Conservation (phyloP, 208 protist species). For the Polymyxa betae region DNA sequence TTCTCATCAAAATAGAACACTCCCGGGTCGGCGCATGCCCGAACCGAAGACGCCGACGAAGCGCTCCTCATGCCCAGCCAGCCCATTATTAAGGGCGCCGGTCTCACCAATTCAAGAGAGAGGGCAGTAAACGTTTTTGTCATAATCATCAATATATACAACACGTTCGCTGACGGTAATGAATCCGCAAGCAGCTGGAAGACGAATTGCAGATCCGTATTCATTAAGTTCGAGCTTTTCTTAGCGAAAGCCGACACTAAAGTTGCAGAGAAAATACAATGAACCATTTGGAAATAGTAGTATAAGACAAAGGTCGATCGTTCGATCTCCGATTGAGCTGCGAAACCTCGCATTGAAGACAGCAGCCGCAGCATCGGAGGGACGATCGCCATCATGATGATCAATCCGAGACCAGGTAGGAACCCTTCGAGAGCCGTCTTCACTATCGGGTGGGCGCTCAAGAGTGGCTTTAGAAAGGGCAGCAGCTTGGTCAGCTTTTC, state of each 20-base stretch:
- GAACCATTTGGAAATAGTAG: conserved; percentile 44
- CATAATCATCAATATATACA: conserved; percentile 10
- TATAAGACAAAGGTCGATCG: background rate
- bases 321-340: background rate
- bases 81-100: background rate
- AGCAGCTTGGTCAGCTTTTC: background rate
- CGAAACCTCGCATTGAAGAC: background rate
- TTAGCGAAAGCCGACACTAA: background rate
- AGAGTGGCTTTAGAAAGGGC: background rate
- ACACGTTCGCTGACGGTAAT: background rate
- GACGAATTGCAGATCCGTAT: background rate
- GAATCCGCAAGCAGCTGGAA: background rate
- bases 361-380: conserved; percentile 9
- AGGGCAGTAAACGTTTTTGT: background rate
- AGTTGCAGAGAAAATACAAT: background rate
- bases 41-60: background rate
- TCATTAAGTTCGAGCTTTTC: background rate
- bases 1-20: background rate
- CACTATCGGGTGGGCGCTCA: background rate
- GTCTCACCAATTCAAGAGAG: background rate
- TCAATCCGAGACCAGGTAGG: conserved; percentile 10
- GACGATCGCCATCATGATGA: background rate
- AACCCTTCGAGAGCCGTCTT: background rate
- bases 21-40: background rate
- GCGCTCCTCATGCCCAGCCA: background rate